phyloP scores from a whole-genome alignment of 495 filamentous ascomycete genomes.

The Terfezia boudieri region DNA sequence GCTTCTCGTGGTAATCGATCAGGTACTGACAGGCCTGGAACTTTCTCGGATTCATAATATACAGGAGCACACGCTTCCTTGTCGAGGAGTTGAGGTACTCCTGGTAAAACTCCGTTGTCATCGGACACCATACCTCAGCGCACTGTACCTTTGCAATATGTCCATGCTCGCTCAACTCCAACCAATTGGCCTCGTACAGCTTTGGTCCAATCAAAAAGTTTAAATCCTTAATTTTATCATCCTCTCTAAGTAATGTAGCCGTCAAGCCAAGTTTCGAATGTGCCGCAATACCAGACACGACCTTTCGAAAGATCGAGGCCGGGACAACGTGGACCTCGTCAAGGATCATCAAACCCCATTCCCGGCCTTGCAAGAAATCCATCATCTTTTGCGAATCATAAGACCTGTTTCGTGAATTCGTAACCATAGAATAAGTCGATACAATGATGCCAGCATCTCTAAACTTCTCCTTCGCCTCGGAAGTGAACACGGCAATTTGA shows the following conservation, averaged over 20 bases:
- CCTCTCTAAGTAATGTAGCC: slow-evolving; percentile 81
- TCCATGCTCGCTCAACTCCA: slow-evolving; percentile 89
- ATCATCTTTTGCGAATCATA: slow-evolving; percentile 95
- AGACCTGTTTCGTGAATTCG: slow-evolving; percentile 61
- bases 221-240: slow-evolving; percentile 92
- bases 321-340: slow-evolving; percentile 98
- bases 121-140: slow-evolving; percentile 97
- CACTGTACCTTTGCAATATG: slow-evolving; percentile 97
- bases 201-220: slow-evolving; percentile 98
- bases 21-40: slow-evolving; percentile 21
- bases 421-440: slow-evolving; percentile 96
- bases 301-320: slow-evolving; percentile 81
- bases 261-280: slow-evolving; percentile 95
- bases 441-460: slow-evolving; percentile 86
- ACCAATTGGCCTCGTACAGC: slow-evolving; percentile 97
- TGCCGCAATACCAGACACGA: slow-evolving; percentile 73
- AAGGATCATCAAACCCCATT: slow-evolving; percentile 96
- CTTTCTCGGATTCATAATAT: slow-evolving; percentile 94
- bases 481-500: slow-evolving; percentile 86
- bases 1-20: slow-evolving; percentile 89
- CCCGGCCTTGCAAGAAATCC: slow-evolving; percentile 73
- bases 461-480: slow-evolving; percentile 80
- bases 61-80: slow-evolving; percentile 50
- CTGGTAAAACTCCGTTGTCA: slow-evolving; percentile 94
- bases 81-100: slow-evolving; percentile 63